Percentiles rank a stretch among this genome's conserved stretches.
These are phyloP conservation scores for Gyrodon lividus DNA, from an alignment of 768 basidiomycete species.

Conservation along the genomic window DNA sequence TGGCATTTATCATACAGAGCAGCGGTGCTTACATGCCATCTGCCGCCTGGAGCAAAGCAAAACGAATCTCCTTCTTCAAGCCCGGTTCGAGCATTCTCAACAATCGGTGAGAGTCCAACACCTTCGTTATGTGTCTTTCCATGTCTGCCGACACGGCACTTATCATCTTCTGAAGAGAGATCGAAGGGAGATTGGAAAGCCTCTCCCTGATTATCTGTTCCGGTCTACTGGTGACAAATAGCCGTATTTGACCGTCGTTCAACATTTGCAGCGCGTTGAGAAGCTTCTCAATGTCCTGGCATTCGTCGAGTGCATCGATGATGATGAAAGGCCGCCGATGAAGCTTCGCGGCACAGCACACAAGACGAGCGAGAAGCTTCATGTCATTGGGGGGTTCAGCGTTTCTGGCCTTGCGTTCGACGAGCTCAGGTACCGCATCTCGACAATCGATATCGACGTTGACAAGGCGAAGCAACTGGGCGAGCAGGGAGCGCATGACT, in stretches of 20 bases:
- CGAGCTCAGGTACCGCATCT: not conserved
- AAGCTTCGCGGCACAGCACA: not conserved
- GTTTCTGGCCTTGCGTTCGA: not conserved
- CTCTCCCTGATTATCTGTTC: constrained; percentile 7
- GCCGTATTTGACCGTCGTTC: not conserved
- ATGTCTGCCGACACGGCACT: constrained; percentile 8
- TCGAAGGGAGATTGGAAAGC: not conserved
- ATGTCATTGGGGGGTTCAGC: not conserved
- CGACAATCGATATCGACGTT: not conserved
- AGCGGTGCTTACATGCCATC: constrained; percentile 12
- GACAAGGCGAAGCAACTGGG: not conserved
- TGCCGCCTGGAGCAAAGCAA: not conserved
- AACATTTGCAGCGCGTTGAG: not conserved
- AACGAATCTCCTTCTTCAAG: constrained; percentile 8
- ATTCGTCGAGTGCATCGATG: constrained; percentile 20
- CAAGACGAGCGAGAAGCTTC: not conserved
- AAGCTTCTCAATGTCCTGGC: constrained; percentile 5
- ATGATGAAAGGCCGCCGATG: constrained; percentile 1
- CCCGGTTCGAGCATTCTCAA: not conserved
- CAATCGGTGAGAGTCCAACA: constrained; percentile 9
- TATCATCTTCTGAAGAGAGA: constrained; percentile 7
- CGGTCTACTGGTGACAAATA: constrained; percentile 12
- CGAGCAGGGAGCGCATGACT: not conserved
- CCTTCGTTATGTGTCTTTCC: constrained; percentile 1
- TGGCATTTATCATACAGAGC: not conserved